phyloP scores from a whole-genome alignment of 495 filamentous ascomycete species.

The Xylaria acuta region DNA sequence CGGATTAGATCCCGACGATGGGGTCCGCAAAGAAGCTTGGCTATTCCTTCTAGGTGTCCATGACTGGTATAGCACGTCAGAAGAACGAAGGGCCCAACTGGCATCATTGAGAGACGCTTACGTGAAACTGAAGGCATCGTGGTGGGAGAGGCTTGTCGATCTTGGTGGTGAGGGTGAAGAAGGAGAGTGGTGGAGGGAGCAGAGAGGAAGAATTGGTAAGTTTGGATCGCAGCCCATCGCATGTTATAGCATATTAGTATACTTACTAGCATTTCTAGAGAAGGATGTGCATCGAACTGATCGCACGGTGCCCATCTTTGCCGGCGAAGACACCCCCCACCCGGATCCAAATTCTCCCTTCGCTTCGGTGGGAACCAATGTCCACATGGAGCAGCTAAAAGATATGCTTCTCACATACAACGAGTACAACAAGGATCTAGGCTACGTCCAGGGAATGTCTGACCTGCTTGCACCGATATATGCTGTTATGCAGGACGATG shows the following conservation, averaged over 20 bases:
- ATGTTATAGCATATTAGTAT: constrained; percentile 11
- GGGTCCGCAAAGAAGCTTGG: constrained; percentile 95
- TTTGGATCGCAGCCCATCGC: constrained; percentile 13
- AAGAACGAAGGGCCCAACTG: constrained; percentile 79
- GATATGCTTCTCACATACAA: constrained; percentile 99
- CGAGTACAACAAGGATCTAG: constrained; percentile 90
- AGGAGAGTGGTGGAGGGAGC: constrained; percentile 95
- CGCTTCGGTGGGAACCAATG: constrained; percentile 87
- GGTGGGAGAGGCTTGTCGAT: constrained; percentile 95
- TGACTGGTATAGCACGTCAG: constrained; percentile 83
- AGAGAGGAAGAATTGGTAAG: constrained; percentile 90
- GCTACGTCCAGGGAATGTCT: constrained; percentile 98
- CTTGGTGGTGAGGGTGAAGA: constrained; percentile 75
- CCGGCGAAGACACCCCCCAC: constrained; percentile 97
- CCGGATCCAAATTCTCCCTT: constrained; percentile 97
- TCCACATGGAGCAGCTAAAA: constrained; percentile 97
- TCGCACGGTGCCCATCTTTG: constrained; percentile 88
- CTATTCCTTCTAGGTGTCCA: constrained; percentile 90
- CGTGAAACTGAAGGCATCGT: constrained; percentile 88
- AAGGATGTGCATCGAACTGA: constrained; percentile 99
- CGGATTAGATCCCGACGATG: constrained; percentile 85
- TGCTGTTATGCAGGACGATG: constrained; percentile 95
- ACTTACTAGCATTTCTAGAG: constrained; percentile 65
- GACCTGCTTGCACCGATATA: constrained; percentile 96
- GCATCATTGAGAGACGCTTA: constrained; percentile 93